Evolutionary conservation across 2,329 filamentous ascomycete genomes (phyloP).

Genomic region (Alternaria novae-zelandiae): DNA sequence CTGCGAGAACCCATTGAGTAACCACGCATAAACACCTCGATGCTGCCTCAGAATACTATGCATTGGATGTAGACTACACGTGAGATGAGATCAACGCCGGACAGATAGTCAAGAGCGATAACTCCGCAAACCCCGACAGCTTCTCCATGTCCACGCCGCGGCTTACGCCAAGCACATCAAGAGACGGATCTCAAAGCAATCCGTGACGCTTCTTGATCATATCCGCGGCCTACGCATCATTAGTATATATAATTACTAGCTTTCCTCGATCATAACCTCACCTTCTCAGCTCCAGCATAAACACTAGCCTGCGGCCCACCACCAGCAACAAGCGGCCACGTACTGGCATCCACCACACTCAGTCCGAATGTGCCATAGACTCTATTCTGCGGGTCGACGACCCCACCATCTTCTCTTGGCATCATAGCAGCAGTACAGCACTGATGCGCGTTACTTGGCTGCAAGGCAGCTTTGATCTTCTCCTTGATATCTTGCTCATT

Average conservation of each 20-base stretch:
- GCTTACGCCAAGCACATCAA: neutral
- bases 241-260: neutral
- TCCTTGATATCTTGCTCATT: constrained; percentile 12
- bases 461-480: constrained; percentile 8
- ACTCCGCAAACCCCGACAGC: constrained; percentile 39
- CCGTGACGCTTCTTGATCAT: neutral
- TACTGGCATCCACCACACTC: constrained; percentile 35
- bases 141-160: neutral
- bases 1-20: neutral
- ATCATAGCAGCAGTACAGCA: constrained; percentile 34
- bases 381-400: constrained; percentile 21
- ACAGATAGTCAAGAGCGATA: neutral
- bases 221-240: neutral
- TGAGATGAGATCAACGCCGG: neutral
- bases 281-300: constrained; percentile 29
- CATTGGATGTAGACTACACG: neutral
- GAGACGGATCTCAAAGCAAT: neutral
- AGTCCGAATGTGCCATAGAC: constrained; percentile 29
- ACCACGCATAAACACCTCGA: neutral
- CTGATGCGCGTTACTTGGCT: constrained; percentile 24
- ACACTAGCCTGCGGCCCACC: constrained; percentile 22
- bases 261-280: neutral
- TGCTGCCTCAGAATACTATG: neutral
- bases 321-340: constrained; percentile 24
- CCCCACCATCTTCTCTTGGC: constrained; percentile 21